Evolutionary conservation across 495 filamentous ascomycete species (phyloP).

Genomic region (Xylaria scruposa): DNA sequence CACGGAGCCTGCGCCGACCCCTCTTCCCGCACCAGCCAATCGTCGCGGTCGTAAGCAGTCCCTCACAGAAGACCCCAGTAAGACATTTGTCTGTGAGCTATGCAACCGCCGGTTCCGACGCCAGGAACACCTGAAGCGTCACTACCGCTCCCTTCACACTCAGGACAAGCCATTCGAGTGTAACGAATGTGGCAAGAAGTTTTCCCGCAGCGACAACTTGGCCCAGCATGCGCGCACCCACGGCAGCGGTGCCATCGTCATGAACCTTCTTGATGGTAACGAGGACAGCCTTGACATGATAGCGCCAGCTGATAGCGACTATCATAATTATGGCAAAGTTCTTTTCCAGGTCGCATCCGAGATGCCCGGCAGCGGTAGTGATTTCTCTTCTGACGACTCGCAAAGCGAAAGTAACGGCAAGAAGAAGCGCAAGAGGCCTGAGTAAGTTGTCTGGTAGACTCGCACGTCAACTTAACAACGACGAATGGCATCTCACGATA

Average conservation of each 20-base stretch:
- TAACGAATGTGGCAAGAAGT: slow-evolving; percentile 97
- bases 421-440: slow-evolving; percentile 81
- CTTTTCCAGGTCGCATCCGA: slow-evolving; percentile 79
- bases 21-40: slow-evolving; percentile 71
- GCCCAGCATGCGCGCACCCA: slow-evolving; percentile 96
- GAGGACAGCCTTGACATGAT: slow-evolving; percentile 50
- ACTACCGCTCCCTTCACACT: slow-evolving; percentile 97
- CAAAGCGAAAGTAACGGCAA: slow-evolving; percentile 57
- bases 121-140: slow-evolving; percentile 98
- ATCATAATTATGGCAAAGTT: slow-evolving; percentile 67
- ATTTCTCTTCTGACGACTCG: slow-evolving; percentile 61
- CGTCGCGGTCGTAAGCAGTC: slow-evolving; percentile 99
- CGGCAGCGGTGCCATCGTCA: slow-evolving; percentile 84
- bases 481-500: slow-evolving; percentile 41
- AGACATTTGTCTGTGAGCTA: slow-evolving; percentile 95
- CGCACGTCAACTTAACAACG: slow-evolving; percentile 5
- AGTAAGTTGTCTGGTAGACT: slow-evolving; percentile 42
- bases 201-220: slow-evolving; percentile 96
- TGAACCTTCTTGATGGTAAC: slow-evolving; percentile 82
- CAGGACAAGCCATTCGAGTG: slow-evolving; percentile 99
- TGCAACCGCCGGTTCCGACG: slow-evolving; percentile 97
- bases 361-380: slow-evolving; percentile 64
- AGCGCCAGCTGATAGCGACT: slow-evolving; percentile 63
- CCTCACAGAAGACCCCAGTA: slow-evolving; percentile 95
- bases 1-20: slow-evolving; percentile 39